Conservation (phyloP, 1,284 basidiomycete genomes). For the Austroboletus niveus region DNA sequence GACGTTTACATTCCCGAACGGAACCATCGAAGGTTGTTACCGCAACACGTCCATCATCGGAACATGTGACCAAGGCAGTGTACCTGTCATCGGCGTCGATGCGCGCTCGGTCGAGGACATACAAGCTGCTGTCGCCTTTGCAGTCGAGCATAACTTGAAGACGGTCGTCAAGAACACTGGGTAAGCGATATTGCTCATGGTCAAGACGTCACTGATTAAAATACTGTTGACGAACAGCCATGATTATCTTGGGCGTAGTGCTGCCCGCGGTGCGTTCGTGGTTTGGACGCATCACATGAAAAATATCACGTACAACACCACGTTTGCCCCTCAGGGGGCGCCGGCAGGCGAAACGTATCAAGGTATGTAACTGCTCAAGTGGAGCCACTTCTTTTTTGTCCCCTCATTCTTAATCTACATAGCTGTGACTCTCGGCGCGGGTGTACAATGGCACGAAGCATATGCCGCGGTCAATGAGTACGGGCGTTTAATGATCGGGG, state of each 20-base stretch:
- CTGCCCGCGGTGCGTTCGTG: constrained; percentile 36
- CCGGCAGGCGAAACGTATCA: constrained; percentile 14
- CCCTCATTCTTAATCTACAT: background rate
- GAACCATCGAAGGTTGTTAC: background rate
- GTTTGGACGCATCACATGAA: constrained; percentile 42
- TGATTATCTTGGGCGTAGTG: constrained; percentile 40
- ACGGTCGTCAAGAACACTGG: constrained; percentile 52
- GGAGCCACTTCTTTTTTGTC: background rate
- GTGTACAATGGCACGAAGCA: constrained; percentile 46
- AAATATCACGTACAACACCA: constrained; percentile 30
- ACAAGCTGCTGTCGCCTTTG: constrained; percentile 33
- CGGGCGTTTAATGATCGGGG: constrained; percentile 37
- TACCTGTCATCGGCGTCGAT: constrained; percentile 19
- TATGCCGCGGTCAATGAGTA: constrained; percentile 38
- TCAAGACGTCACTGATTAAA: background rate
- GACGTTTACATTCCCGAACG: background rate
- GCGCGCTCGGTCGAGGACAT: constrained; percentile 36
- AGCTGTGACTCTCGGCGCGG: constrained; percentile 43
- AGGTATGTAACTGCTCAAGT: constrained; percentile 1
- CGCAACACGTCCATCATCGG: background rate
- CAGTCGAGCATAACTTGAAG: constrained; percentile 39
- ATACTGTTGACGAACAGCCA: constrained; percentile 19
- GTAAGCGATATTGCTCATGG: constrained; percentile 17
- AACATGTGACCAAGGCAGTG: constrained; percentile 16
- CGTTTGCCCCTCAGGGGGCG: constrained; percentile 35